A percentile compares a stretch with the other conserved stretches of the same genome.
Conservation (phyloP, 148 eudicot genomes). For the Vaccinium myrtillus region DNA sequence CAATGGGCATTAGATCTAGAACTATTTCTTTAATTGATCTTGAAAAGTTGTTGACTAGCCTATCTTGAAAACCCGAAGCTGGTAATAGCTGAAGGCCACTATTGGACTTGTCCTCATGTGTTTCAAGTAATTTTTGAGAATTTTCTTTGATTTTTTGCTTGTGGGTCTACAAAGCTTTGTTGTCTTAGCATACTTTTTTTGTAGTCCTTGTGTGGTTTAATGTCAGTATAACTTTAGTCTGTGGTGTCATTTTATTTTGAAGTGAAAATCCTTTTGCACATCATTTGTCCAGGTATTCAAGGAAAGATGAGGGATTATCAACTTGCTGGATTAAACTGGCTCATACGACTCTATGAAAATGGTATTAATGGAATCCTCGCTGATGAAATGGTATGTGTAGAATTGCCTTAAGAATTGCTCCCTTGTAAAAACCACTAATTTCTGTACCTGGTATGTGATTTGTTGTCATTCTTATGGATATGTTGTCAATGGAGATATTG, state of each 20-base stretch:
- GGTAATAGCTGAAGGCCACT: not conserved
- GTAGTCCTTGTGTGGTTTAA: not conserved
- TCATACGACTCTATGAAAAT: conserved; percentile 90
- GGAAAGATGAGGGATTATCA: conserved; percentile 99
- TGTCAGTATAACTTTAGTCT: not conserved
- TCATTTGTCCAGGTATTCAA: conserved; percentile 63
- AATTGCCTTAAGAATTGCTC: not conserved
- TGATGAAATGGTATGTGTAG: conserved; percentile 81
- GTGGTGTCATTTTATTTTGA: not conserved
- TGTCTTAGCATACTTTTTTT: not conserved
- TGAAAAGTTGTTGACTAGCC: not conserved
- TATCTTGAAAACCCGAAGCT: not conserved
- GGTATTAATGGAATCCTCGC: conserved; percentile 99
- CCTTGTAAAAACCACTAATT: not conserved
- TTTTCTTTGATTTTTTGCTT: not conserved
- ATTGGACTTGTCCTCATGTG: not conserved
- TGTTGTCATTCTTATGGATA: not conserved
- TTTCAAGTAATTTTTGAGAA: not conserved
- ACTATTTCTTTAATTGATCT: not conserved
- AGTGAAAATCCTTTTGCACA: not conserved
- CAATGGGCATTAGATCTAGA: not conserved
- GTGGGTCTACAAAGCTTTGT: not conserved
- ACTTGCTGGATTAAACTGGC: conserved; percentile 98
- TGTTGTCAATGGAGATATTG: not conserved
- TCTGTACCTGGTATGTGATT: not conserved